Evolutionary conservation across 768 basidiomycete genomes (phyloP).

Genomic region (Tephrocybe sp.): DNA sequence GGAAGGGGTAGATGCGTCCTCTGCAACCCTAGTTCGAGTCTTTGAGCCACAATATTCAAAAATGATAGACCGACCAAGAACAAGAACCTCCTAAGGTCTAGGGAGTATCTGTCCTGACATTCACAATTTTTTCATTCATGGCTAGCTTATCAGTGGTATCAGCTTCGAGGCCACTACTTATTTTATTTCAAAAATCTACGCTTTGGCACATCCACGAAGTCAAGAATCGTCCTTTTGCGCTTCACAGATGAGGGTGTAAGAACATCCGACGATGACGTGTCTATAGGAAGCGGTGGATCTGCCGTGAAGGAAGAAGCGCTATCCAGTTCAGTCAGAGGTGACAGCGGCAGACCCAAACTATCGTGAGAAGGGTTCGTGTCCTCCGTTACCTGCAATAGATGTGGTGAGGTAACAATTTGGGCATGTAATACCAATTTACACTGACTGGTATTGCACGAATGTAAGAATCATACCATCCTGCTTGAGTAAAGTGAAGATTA

Average conservation of each 20-base stretch:
- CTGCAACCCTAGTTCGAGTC: no score
- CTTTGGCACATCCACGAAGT: conserved; percentile 13
- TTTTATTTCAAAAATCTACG: neutral
- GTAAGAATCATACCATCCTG: conserved; percentile 62
- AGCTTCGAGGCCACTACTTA: no score
- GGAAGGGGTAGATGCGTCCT: no score
- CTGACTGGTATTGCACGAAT: conserved; percentile 11
- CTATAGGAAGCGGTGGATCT: neutral
- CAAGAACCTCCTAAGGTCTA: no score
- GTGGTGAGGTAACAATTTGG: no score
- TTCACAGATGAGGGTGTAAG: neutral
- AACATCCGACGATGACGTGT: neutral
- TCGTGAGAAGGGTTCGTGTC: neutral
- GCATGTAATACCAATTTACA: neutral
- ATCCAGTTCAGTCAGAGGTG: neutral
- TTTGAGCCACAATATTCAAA: no score
- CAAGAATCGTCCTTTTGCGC: conserved; percentile 15
- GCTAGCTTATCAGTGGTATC: no score
- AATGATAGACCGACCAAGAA: no score
- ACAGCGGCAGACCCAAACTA: no score
- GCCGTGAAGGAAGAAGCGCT: neutral
- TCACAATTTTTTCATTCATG: no score
- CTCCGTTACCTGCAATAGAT: neutral
- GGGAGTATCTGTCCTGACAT: no score
- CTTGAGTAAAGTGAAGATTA: conserved; percentile 32